These are phyloP conservation scores for Fraxinus latifolia DNA, from an alignment of 305 asterid genomes.

Conservation along the genomic window DNA sequence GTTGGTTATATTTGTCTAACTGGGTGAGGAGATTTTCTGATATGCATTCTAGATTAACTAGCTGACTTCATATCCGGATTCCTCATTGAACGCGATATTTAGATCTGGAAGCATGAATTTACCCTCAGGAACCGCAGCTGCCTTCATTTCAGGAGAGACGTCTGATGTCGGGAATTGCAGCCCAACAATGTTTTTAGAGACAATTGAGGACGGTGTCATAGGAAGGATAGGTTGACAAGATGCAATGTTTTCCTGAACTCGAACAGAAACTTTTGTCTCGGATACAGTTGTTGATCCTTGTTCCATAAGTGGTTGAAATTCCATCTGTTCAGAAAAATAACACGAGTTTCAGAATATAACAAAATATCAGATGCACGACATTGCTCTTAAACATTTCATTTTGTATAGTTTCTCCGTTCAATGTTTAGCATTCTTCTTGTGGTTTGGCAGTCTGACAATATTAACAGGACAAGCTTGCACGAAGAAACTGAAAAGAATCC, in stretches of 20 bases:
- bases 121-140: conserved; percentile 13
- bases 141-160: conserved; percentile 6
- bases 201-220: conserved; percentile 18
- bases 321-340: conserved; percentile 40
- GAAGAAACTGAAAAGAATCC: background rate
- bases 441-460: background rate
- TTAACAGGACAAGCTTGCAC: background rate
- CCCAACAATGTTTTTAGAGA: conserved; percentile 17
- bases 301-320: conserved; percentile 33
- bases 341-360: background rate
- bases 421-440: background rate
- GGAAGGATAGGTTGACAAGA: conserved; percentile 16
- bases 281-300: conserved; percentile 15
- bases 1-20: conserved; percentile 23
- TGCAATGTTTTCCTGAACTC: conserved; percentile 24
- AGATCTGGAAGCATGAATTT: conserved; percentile 63
- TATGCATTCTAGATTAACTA: conserved; percentile 25
- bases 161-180: conserved; percentile 22
- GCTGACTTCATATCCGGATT: conserved; percentile 35
- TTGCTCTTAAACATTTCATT: background rate
- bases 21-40: conserved; percentile 7
- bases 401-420: background rate
- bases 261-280: conserved; percentile 31
- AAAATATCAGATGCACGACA: background rate
- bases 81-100: conserved; percentile 52